Evolutionary conservation across 106 monocot genomes (phyloP), one percentile per base, ranked within the genome.

Genomic region (Acorus gramineus): DNA sequence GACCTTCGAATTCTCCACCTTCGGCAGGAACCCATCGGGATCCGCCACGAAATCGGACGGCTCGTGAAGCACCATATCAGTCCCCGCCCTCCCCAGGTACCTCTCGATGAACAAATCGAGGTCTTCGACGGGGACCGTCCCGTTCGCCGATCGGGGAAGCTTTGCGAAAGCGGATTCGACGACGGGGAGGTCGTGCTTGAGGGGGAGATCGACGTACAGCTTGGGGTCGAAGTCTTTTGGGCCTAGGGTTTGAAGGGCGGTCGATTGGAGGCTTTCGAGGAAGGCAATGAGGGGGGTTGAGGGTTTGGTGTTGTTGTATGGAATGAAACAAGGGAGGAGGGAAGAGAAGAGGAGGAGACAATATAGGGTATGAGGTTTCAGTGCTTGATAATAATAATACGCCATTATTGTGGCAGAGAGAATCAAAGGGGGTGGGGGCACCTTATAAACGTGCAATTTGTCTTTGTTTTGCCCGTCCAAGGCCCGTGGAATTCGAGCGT

Each of bases 191-290:
- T 71, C 62, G 55, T 28, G 55, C 53, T 76, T 74, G 77, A 96
- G 74, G 49, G 90, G 87, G 44, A 90, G 87, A 55, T 96, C 95
- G 69, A 96, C 82, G 78, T 96, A 96, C 71, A 81, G 87, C 67
- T 96, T 96, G 59, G 95, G 90, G 49, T 90, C 95, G 82, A 96
- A 96, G 74, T 65, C 62, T 9, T 62, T 49, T 57, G 86, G 78
- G 49, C 84, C 84, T 8, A 87, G 57, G 56, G 82, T 65, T 3
- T 62, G 47, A 50, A 87, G 64, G 14, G 84, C 86, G 3, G 58
- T 73, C 46, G 75, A 71, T 52, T 80, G 80, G 62, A 75, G 55
- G 60, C 66, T 71, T 56, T 71, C 62, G 42, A 80, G 80, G 66
- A 80, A 80, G 7, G 50, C 42, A 14, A 80, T 46, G 52, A 75